A percentile compares a stretch with the other conserved stretches of the same genome.
Evolutionary conservation across 176 grass and related monocot genomes (phyloP).

Genomic region (Bonia amplexicaulis): DNA sequence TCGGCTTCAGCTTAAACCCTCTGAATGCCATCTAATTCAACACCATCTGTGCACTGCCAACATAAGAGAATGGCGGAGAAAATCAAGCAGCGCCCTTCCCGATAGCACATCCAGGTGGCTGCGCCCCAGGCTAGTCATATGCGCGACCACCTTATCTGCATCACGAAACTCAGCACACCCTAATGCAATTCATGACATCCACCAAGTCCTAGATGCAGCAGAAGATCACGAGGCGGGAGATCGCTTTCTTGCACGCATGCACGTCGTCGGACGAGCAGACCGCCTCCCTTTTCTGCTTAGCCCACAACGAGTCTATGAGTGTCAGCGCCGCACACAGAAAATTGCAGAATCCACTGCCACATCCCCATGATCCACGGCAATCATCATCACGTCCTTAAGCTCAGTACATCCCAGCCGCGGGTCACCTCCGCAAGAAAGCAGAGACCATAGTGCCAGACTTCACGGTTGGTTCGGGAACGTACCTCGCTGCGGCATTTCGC

Average conservation of each 20-base stretch:
- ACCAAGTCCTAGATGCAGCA: slow-evolving; percentile 16
- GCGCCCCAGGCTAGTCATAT: slow-evolving; percentile 32
- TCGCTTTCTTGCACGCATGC: neutral
- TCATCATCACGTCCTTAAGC: neutral
- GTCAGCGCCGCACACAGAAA: neutral
- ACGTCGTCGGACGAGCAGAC: too few relatives aligned
- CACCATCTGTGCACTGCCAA: neutral
- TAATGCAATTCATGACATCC: neutral
- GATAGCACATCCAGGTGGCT: neutral
- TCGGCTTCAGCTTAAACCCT: neutral
- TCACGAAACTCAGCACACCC: neutral
- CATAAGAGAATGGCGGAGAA: neutral
- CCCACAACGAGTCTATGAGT: too few relatives aligned
- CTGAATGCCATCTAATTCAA: slow-evolving; percentile 21
- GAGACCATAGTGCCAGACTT: neutral
- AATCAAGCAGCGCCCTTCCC: neutral
- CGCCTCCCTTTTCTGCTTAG: too few relatives aligned
- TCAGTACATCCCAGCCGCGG: neutral
- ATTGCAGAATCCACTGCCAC: neutral
- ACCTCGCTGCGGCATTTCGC: slow-evolving; percentile 30
- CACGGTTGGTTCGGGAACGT: neutral
- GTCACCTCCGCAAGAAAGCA: neutral
- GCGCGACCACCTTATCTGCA: slow-evolving; percentile 22
- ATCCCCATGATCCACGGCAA: neutral
- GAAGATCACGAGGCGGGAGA: slow-evolving; percentile 8